Base-by-base conservation (phyloP, 805 yeast genomes). In the Lachancea fermentati region DNA sequence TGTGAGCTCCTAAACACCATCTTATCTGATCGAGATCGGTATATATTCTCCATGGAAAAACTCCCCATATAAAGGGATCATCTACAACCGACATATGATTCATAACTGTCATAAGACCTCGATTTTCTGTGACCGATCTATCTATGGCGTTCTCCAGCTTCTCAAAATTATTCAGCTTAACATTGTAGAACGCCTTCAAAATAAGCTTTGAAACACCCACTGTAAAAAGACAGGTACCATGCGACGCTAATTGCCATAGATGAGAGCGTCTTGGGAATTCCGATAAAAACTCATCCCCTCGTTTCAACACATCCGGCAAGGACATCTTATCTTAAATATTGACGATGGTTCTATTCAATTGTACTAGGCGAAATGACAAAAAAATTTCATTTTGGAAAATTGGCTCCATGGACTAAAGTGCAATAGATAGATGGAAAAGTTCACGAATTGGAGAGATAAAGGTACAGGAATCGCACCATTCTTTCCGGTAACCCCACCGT, bases 391-490 rank as follows among this genome's bases (percentile, higher is more conserved):
- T n/a, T n/a, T n/a, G n/a, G n/a, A n/a, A n/a, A n/a, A n/a, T n/a
- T n/a, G n/a, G n/a, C n/a, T n/a, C n/a, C n/a, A n/a, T n/a, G n/a
- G n/a, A n/a, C n/a, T n/a, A n/a, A n/a, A n/a, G n/a, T n/a, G n/a
- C 7, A 22, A 22, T 22, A 22, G 26, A 22, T 11, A 22, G 26
- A 83, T 88, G 96, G 95, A 85, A 64, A 81, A 84, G 63, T 88
- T 77, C 64, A 79, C 93, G 18, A 73, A 74, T 45, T 87, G 85
- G 81, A 73, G 96, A 61, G 96, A 87, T 57, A 84, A 79, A 46
- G 93, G 91, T 4, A 88, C 96, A 1, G 96, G 96, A n/a, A 84
- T 88, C 26, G 81, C 95, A 0, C 96, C 96, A 2, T 87, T 86
- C 50, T 67, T 83, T 65, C 95, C 95, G 1, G 64, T n/a, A 44